phyloP scores from a whole-genome alignment of 768 basidiomycete species.

The Kwoniella sp. region DNA sequence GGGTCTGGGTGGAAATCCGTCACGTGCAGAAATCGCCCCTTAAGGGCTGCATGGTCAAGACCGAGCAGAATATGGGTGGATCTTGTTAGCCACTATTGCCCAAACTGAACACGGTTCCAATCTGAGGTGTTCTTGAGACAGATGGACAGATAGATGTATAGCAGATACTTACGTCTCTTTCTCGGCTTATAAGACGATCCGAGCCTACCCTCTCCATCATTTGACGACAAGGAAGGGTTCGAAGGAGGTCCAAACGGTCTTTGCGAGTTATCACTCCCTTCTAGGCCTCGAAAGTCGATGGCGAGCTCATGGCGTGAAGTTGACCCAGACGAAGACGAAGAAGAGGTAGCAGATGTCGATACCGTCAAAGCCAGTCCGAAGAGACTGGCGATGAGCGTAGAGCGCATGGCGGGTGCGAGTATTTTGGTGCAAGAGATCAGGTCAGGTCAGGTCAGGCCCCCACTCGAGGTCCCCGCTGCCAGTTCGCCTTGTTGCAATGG shows the following conservation, averaged over 20 bases:
- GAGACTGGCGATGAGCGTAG: constrained; percentile 2
- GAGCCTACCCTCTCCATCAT: neutral
- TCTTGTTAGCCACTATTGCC: too few species aligned
- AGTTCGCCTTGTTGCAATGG: too few species aligned
- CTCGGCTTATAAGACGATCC: neutral
- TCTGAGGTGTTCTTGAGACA: too few species aligned
- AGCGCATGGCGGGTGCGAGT: constrained; percentile 12
- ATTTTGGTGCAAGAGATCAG: too few species aligned
- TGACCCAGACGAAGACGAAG: neutral
- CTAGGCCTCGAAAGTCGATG: neutral
- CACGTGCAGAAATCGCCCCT: constrained; percentile 53
- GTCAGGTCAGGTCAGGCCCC: too few species aligned
- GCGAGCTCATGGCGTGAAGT: neutral
- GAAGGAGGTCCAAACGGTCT: neutral
- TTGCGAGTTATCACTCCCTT: neutral
- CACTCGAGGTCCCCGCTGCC: too few species aligned
- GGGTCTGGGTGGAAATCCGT: constrained; percentile 56
- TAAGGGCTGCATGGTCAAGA: too few species aligned
- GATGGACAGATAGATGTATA: neutral
- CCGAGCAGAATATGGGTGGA: too few species aligned
- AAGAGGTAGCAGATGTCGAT: neutral
- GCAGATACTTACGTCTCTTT: constrained; percentile 18
- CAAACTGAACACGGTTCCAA: too few species aligned
- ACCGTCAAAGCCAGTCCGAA: constrained; percentile 5
- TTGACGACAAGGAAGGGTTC: neutral